Base-by-base conservation (phyloP, 352 stramenopile genomes). In the Phytophthora constricta region DNA sequence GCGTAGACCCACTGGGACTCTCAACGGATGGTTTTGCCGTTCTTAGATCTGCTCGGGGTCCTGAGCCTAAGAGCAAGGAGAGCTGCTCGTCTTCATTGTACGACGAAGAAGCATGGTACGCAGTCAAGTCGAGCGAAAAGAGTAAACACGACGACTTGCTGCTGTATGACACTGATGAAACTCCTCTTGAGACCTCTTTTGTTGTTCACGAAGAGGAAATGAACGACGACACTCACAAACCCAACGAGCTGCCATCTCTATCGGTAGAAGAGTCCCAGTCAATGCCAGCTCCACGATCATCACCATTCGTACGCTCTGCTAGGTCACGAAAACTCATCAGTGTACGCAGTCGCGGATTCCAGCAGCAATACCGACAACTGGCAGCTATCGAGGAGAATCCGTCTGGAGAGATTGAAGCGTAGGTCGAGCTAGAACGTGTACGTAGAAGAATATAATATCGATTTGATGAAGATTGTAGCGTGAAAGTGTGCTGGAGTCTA, bases 271-370 rank as follows among this genome's bases (percentile, higher is more conserved):
- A 19, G 10, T 19, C 20, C 13, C 52, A 52, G 16, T 27, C 43
- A 19, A 52, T 63, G 46, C 13, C 57, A 33, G 43, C 50, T 26
- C 37, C 50, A 14, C 48, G 41, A 17, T 62, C 54, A 26, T 53
- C 58, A 9, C 25, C 53, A 19, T 26, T 59, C 31, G 42, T 57
- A 1, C 39, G 55, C 37, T 56, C 69, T 11, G 42, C 34, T n/a
- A 59, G 37, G 19, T 78, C 74, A 37, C 50, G 66, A 20, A 90
- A 90, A 25, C 26, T 90, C 45, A 82, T 90, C 22, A 90, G 61
- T 55, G 73, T 90, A 55, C 81, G 81, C 37, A 88, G 79, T 59
- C 68, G 59, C 11, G 31, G 62, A 17, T 78, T 74, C 55, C 61
- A 82, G 20, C 60, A 62, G 20, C 71, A 69, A n/a, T 65, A 25